Base-by-base conservation (phyloP, 1,284 basidiomycete genomes). In the Tilletia caries region DNA sequence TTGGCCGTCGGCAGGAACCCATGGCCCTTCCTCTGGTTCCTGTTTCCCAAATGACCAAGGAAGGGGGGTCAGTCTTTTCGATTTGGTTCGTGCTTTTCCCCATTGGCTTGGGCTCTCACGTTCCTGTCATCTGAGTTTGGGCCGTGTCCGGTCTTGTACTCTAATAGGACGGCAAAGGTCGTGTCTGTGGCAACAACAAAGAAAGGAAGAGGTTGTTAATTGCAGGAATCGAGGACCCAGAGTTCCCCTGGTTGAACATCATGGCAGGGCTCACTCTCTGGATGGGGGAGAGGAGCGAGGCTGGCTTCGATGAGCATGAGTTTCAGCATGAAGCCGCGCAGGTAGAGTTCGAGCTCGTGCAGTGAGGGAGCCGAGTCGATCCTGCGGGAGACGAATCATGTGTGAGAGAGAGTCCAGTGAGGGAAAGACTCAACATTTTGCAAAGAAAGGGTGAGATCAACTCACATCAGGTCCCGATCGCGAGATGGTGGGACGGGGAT, bases 271-370 rank as follows among this genome's bases (percentile, higher is more conserved):
- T 62, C 58, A 62, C 58, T 62, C 20, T 65, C 64, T 23, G 64
- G 64, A 25, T 65, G 8, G 3, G 64, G 64, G 5, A 44, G 10
- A 15, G 64, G 34, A n/a, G 20, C 34, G 1, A 65, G 37, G 41
- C 44, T 48, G 23, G 41, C 13, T 27, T 65, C 64, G 5, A 65
- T n/a, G 4, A 48, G 41, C 64, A 65, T 65, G 41, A 65, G 37
- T 25, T 65, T 65, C 15, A 44, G 34, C 64, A 65, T 65, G 41
- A 65, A 44, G 32, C 33, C 64, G 44, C 64, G 64, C 10, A 65
- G 64, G 23, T 23, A 25, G 34, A 65, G 64, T 25, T 65, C 64
- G 18, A 65, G 41, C 2, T 65, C 64, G 29, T 43, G 64, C 33
- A 65, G 29, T 20, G 64, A 44, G 2, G 44, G 64, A 27, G 37